Percentiles rank a stretch among this genome's conserved stretches.
phyloP scores from a whole-genome alignment of 352 stramenopile genomes.

The Phytophthora litchii region DNA sequence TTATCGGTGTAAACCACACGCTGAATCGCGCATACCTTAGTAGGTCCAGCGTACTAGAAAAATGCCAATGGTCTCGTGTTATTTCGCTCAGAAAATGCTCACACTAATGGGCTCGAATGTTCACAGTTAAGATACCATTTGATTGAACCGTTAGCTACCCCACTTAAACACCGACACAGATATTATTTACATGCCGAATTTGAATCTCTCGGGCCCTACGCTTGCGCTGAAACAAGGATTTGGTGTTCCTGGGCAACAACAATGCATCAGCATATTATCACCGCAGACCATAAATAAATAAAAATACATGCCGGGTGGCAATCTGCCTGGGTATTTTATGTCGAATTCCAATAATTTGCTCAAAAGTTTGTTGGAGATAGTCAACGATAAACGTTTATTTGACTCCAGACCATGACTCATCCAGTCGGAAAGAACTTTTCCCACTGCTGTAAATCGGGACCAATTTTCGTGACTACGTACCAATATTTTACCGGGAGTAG shows the following conservation, averaged over 20 bases:
- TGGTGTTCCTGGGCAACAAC: background rate
- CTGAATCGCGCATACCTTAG: no score
- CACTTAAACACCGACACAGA: background rate
- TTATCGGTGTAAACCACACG: no score
- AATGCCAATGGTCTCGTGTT: no score
- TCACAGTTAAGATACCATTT: no score
- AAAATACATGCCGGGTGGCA: slow-evolving; percentile 6
- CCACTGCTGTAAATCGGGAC: slow-evolving; percentile 7
- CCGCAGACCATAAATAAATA: background rate
- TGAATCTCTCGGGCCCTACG: background rate
- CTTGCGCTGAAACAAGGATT: background rate
- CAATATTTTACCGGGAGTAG: background rate
- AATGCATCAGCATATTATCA: background rate
- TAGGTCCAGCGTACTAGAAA: no score
- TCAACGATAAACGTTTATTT: background rate
- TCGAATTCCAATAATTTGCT: slow-evolving; percentile 5
- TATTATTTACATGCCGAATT: background rate
- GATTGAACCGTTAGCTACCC: background rate
- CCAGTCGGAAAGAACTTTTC: slow-evolving; percentile 7
- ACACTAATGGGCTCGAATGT: no score
- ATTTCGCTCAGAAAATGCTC: no score
- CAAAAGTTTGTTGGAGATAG: slow-evolving; percentile 1
- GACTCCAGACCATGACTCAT: background rate
- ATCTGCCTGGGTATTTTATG: slow-evolving; percentile 5
- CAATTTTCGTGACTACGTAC: slow-evolving; percentile 12